Conservation (phyloP, 345 rosid species). For the Zanthoxylum bungeanum region DNA sequence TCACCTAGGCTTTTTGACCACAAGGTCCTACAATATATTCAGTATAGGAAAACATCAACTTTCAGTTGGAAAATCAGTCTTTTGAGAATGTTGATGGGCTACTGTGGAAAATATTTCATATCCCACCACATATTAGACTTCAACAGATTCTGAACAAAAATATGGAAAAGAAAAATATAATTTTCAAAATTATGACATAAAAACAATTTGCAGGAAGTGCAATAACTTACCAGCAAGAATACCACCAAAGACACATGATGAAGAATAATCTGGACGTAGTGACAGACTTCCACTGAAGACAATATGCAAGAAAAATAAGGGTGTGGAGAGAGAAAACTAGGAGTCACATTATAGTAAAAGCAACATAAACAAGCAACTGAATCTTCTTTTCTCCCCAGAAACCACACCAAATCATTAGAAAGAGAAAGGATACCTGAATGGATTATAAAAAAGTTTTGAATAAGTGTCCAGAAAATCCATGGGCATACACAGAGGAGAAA, state of each 20-base stretch:
- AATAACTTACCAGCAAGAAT: conserved; percentile 83
- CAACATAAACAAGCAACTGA: neutral
- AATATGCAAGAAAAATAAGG: conserved; percentile 17
- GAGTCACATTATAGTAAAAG: conserved; percentile 4
- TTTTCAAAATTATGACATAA: neutral
- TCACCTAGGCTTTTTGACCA: neutral
- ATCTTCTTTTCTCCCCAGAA: conserved; percentile 2
- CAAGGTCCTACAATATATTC: neutral
- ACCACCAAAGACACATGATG: conserved; percentile 74
- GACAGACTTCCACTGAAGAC: conserved; percentile 81
- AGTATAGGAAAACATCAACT: neutral
- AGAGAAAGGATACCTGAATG: conserved; percentile 65
- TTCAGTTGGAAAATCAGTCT: neutral
- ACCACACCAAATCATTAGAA: neutral
- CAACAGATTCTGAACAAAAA: neutral
- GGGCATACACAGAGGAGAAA: conserved; percentile 68
- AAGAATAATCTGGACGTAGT: conserved; percentile 43
- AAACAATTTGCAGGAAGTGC: neutral
- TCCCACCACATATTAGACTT: neutral
- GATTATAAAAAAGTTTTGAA: conserved; percentile 84
- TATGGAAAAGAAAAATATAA: neutral
- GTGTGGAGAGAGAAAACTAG: conserved; percentile 3
- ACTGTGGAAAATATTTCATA: neutral
- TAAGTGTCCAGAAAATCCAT: conserved; percentile 61
- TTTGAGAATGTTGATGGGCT: neutral